A percentile compares a stretch with the other conserved stretches of the same genome.
These are phyloP conservation scores for Dendrocalamus sinicus DNA, from an alignment of 176 grass and related monocot genomes.

Conservation along the genomic window DNA sequence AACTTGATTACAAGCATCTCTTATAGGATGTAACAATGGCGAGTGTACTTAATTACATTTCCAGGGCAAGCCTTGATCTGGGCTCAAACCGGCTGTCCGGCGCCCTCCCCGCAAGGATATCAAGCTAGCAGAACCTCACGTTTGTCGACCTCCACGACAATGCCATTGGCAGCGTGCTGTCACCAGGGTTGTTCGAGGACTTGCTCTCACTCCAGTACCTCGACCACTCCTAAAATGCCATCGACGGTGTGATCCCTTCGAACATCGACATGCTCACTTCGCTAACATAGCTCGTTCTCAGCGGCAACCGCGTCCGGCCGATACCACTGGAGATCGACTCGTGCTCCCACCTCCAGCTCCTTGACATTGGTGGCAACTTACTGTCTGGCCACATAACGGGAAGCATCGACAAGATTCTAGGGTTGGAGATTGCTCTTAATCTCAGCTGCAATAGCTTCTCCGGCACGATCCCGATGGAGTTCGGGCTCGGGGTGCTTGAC, in stretches of 20 bases:
- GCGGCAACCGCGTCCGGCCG: too few species aligned
- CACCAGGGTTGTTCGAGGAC: constrained; percentile 49
- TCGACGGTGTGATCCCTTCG: constrained; percentile 53
- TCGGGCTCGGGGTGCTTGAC: constrained; percentile 58
- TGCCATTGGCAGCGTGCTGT: constrained; percentile 57
- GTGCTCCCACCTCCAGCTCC: too few species aligned
- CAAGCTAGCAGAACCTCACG: constrained; percentile 67
- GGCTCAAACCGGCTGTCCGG: too few species aligned
- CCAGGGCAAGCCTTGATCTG: constrained; percentile 16
- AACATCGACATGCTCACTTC: constrained; percentile 63
- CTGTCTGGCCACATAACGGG: constrained; percentile 59
- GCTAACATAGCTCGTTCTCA: neutral
- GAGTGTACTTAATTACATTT: neutral
- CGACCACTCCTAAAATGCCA: constrained; percentile 74
- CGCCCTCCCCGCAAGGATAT: constrained; percentile 50
- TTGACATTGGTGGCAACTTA: constrained; percentile 4
- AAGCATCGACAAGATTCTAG: constrained; percentile 72
- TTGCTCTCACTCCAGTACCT: constrained; percentile 73
- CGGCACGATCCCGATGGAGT: constrained; percentile 59
- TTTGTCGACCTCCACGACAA: constrained; percentile 89
- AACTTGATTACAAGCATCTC: neutral
- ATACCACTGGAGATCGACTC: too few species aligned
- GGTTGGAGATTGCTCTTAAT: constrained; percentile 73
- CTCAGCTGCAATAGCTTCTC: constrained; percentile 81
- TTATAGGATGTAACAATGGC: neutral